Conservation (phyloP, 768 basidiomycete genomes). For the Serendipita indica region DNA sequence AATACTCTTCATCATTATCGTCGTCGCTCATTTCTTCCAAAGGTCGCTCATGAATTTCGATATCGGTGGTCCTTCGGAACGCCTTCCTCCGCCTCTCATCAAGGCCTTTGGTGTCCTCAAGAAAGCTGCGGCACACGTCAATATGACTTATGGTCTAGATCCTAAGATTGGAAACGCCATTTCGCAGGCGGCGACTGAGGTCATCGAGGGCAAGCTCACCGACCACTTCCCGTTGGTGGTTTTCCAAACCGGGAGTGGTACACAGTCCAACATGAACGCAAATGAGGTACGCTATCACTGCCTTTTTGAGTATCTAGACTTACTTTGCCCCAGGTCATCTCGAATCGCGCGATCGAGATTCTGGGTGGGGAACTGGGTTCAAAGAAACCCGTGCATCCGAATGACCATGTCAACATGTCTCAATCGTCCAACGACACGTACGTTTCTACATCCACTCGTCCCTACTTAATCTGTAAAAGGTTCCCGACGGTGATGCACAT, state of each 20-base stretch:
- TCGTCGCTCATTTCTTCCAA: not conserved
- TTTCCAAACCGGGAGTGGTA: conserved; percentile 98
- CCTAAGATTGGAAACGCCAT: conserved; percentile 78
- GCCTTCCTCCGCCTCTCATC: conserved; percentile 88
- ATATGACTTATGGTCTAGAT: conserved; percentile 80
- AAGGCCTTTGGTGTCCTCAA: conserved; percentile 96
- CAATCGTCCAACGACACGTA: conserved; percentile 98
- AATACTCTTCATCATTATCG: not conserved
- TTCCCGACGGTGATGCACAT: conserved; percentile 99
- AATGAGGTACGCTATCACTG: conserved; percentile 54
- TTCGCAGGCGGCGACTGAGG: conserved; percentile 91
- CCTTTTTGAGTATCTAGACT: not conserved
- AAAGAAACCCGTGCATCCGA: conserved; percentile 95
- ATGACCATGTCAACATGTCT: conserved; percentile 99
- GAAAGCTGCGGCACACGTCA: conserved; percentile 88
- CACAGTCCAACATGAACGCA: conserved; percentile 98
- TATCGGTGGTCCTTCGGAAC: conserved; percentile 88
- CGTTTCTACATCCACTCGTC: conserved; percentile 20
- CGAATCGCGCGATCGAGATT: conserved; percentile 93
- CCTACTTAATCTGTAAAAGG: conserved; percentile 26
- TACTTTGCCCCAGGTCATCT: conserved; percentile 58
- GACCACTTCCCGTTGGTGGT: conserved; percentile 98
- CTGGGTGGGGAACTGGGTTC: conserved; percentile 90
- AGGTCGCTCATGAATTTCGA: conserved; percentile 96
- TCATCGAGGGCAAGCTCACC: conserved; percentile 86